Evolutionary conservation across 2,329 filamentous ascomycete species (phyloP), one percentile per base, ranked within the genome.

Genomic region (Endothia cerciana): DNA sequence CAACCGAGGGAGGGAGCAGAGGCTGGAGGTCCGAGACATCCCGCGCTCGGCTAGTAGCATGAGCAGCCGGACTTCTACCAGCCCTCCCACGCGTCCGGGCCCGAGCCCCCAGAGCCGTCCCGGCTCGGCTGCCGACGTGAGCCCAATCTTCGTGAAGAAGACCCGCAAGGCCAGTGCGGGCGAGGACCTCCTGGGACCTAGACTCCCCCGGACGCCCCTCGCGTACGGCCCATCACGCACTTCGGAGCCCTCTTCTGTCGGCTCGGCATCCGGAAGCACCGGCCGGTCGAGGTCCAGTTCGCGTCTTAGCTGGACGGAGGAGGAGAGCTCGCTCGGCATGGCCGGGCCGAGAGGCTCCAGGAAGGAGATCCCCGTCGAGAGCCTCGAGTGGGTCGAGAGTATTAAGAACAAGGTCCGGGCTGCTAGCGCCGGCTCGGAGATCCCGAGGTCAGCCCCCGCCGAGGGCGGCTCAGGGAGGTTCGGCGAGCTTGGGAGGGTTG

Each of bases 321-420:
- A 88, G 28, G 87, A 86, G 69, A 84, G 81, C 71, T 82, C 83
- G 10, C 82, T 92, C 7, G 90, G 91, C 5, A 85, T 93, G 59
- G 90, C 90, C 0, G 91, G 91, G 0, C 91, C 91, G 1, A 87
- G 85, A 57, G 82, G 84, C 43, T 90, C 87, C 75, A 86, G 85
- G 70, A 83, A 86, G 8, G 85, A 83, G 74, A 91, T 88, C 79
- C 91, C 88, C 64, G 87, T 89, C 64, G 89, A 93, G 77, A 92
- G 90, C 73, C 83, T 87, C 65, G 88, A 89, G 47, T 95, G 92
- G 92, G 90, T 95, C 11, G 90, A 94, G 76, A 91, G 88, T 68
- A 90, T 95, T 80, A 90, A 93, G 78, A 90, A 92, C 73, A 90
- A 92, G 74, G 92, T 93, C 49, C 86, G 90, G 66, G 83, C 88